Conservation (phyloP, 2,329 filamentous ascomycete species). For the Podosphaera fusca region DNA sequence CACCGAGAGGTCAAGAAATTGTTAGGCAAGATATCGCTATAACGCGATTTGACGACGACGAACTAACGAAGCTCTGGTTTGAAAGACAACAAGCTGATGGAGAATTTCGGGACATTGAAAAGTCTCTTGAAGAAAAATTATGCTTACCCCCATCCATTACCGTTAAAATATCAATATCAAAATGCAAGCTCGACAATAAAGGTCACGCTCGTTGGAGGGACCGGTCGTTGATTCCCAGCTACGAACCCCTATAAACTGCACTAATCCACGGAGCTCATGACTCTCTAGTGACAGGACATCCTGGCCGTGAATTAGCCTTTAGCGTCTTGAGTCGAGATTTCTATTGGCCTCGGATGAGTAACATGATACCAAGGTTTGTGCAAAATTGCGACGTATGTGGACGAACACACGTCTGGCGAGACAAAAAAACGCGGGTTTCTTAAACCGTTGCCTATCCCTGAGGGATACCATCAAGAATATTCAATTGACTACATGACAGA, state of each 20-base stretch:
- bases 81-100: not conserved
- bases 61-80: too few relatives aligned
- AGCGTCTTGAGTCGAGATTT: too few relatives aligned
- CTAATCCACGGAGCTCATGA: not conserved
- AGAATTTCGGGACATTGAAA: not conserved
- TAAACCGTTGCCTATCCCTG: not conserved
- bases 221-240: not conserved
- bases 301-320: too few relatives aligned
- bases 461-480: not conserved
- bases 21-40: too few relatives aligned
- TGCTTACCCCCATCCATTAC: not conserved
- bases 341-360: too few relatives aligned
- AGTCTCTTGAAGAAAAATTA: not conserved
- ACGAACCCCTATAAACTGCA: not conserved
- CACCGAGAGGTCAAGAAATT: too few relatives aligned
- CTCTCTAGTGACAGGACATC: not conserved
- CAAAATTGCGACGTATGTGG: too few relatives aligned
- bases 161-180: not conserved
- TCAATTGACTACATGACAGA: conserved; percentile 1
- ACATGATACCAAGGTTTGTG: too few relatives aligned
- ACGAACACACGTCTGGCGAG: not conserved
- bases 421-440: conserved; percentile 1
- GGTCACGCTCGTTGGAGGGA: not conserved
- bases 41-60: too few relatives aligned
- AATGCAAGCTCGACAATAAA: not conserved